Evolutionary conservation across 148 eudicot genomes (phyloP).

Genomic region (Cornus controversa): DNA sequence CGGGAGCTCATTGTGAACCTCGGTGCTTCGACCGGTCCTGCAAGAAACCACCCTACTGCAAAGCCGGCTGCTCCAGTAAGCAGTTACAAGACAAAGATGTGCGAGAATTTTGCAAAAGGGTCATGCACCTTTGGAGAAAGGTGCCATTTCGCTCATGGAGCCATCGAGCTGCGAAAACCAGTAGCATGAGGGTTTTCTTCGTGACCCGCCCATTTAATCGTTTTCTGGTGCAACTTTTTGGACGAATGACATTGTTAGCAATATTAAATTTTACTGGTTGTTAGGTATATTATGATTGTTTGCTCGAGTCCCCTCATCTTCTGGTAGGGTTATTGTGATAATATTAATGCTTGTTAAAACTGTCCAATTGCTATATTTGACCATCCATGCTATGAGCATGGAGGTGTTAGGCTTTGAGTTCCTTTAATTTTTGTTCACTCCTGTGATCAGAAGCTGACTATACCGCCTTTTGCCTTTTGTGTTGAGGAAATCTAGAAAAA

Average conservation of each 20-base stretch:
- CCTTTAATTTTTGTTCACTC: no score
- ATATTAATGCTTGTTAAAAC: no score
- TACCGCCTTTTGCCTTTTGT: no score
- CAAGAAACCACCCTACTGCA: background rate
- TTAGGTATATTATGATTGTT: no score
- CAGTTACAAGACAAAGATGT: slow-evolving; percentile 15
- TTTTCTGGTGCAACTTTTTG: background rate
- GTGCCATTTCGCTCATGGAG: slow-evolving; percentile 23
- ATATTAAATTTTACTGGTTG: no score
- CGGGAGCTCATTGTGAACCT: slow-evolving; percentile 16
- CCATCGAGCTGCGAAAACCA: slow-evolving; percentile 3
- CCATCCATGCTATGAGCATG: no score
- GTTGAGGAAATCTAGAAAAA: no score
- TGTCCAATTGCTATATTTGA: no score
- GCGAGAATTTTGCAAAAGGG: slow-evolving; percentile 15
- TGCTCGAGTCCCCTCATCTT: no score
- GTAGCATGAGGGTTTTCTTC: background rate
- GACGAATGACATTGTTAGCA: background rate
- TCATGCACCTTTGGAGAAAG: slow-evolving; percentile 18
- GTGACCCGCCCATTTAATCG: background rate
- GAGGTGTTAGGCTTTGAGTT: no score
- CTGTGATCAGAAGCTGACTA: no score
- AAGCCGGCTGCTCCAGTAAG: slow-evolving; percentile 6
- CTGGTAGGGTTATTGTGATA: no score
- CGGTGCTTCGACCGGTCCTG: background rate